These are phyloP conservation scores for Leptosphaerulina australis DNA, from an alignment of 2,329 filamentous ascomycete species.

Conservation along the genomic window DNA sequence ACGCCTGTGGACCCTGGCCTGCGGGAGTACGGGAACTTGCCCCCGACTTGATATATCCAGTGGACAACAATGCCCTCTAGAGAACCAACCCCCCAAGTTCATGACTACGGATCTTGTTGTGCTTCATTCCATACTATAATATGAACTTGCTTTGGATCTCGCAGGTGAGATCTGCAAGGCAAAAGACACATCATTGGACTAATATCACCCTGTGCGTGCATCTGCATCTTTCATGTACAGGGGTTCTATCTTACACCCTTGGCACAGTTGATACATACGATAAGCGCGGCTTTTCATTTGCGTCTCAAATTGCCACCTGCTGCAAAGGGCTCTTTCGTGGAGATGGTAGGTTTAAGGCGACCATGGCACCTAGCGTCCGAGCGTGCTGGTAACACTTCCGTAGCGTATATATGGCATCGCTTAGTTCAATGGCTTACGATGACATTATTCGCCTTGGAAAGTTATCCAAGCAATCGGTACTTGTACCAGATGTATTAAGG, in stretches of 20 bases:
- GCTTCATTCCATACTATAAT: not conserved
- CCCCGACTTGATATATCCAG: constrained; percentile 5
- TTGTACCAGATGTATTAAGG: constrained; percentile 12
- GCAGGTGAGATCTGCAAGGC: not conserved
- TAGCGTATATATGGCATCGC: constrained; percentile 19
- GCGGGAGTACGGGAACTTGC: constrained; percentile 17
- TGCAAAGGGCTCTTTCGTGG: constrained; percentile 2
- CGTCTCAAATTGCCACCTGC: constrained; percentile 3
- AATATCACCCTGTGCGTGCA: constrained; percentile 3
- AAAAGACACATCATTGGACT: not conserved
- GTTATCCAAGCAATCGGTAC: constrained; percentile 5
- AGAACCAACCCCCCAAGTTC: not conserved
- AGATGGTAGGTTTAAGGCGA: not conserved
- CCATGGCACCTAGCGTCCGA: constrained; percentile 3
- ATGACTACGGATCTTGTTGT: no score
- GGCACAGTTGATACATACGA: constrained; percentile 7
- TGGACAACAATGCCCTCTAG: not conserved
- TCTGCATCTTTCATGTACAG: constrained; percentile 8
- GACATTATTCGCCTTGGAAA: not conserved
- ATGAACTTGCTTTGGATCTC: not conserved
- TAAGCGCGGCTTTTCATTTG: constrained; percentile 14
- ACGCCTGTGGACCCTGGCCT: constrained; percentile 13
- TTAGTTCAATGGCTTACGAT: constrained; percentile 18
- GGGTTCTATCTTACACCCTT: constrained; percentile 16
- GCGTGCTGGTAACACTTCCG: constrained; percentile 2